Evolutionary conservation across 2,329 filamentous ascomycete species (phyloP).

Genomic region (Sclerotinia glacialis): DNA sequence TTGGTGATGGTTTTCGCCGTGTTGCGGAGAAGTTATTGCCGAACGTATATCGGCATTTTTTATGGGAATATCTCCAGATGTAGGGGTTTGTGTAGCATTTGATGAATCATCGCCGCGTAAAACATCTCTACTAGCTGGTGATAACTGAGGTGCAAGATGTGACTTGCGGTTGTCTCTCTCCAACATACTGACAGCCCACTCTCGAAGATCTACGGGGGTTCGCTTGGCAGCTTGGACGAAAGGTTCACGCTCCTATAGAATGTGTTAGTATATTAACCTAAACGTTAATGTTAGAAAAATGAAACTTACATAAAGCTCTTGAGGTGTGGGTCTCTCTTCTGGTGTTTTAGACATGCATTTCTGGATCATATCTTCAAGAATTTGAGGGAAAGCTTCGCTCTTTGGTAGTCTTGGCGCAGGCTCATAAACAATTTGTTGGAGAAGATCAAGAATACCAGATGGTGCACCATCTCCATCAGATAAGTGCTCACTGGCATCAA

Average conservation of each 20-base stretch:
- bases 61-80: slow-evolving; percentile 70
- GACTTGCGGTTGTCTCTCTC: slow-evolving; percentile 94
- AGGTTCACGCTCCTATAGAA: slow-evolving; percentile 74
- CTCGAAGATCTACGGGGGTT: slow-evolving; percentile 88
- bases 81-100: slow-evolving; percentile 55
- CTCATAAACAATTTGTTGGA: slow-evolving; percentile 97
- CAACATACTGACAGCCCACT: slow-evolving; percentile 93
- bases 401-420: slow-evolving; percentile 90
- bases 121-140: slow-evolving; percentile 74
- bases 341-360: slow-evolving; percentile 92
- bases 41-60: slow-evolving; percentile 50
- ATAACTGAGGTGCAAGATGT: slow-evolving; percentile 77
- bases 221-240: slow-evolving; percentile 96
- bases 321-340: slow-evolving; percentile 83
- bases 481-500: slow-evolving; percentile 69
- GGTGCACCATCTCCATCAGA: slow-evolving; percentile 77
- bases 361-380: slow-evolving; percentile 94
- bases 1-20: slow-evolving; percentile 34
- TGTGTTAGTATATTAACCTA: slow-evolving; percentile 22
- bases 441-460: slow-evolving; percentile 89
- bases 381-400: slow-evolving; percentile 93
- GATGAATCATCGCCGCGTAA: slow-evolving; percentile 50
- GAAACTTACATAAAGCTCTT: slow-evolving; percentile 81
- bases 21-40: slow-evolving; percentile 47
- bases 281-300: slow-evolving; percentile 22